Percentiles rank a stretch among this genome's conserved stretches.
Evolutionary conservation across 1,284 basidiomycete genomes (phyloP).

Genomic region (Ustilago curta): DNA sequence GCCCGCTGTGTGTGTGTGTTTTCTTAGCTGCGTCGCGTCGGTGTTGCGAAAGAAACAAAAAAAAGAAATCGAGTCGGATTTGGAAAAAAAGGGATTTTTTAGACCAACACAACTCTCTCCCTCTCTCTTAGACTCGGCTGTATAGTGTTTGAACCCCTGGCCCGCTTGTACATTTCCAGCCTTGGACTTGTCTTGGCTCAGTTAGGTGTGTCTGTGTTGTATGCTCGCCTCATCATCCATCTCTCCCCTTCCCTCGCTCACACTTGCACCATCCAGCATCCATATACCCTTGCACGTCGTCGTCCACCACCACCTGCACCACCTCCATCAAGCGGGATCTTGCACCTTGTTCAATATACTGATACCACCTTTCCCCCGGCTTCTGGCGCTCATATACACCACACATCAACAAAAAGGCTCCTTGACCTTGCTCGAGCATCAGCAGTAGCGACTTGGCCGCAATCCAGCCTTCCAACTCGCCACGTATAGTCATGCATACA

Average conservation of each 20-base stretch:
- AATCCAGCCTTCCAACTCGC: not conserved
- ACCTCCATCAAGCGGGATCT: not conserved
- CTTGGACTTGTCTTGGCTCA: not conserved
- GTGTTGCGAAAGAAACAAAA: not conserved
- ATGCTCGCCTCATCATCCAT: conserved; percentile 2
- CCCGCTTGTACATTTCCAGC: too few species aligned
- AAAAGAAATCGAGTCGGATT: not conserved
- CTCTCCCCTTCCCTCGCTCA: not conserved
- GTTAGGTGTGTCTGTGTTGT: not conserved
- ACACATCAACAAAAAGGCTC: too few species aligned
- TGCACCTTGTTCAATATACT: not conserved
- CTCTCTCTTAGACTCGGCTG: conserved; percentile 8
- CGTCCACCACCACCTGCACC: conserved; percentile 9
- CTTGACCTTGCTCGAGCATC: too few species aligned
- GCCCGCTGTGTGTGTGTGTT: not conserved
- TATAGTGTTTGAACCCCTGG: conserved; percentile 4
- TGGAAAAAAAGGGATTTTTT: not conserved
- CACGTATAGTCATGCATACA: not conserved
- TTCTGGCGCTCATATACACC: not conserved
- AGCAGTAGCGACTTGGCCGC: not conserved
- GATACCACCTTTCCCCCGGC: not conserved
- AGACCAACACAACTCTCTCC: not conserved
- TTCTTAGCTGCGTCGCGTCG: conserved; percentile 6
- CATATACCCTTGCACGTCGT: not conserved
- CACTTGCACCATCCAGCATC: not conserved